Percentiles rank a stretch among this genome's conserved stretches.
phyloP scores from a whole-genome alignment of 257 asterid genomes.

The Plantago elongata region DNA sequence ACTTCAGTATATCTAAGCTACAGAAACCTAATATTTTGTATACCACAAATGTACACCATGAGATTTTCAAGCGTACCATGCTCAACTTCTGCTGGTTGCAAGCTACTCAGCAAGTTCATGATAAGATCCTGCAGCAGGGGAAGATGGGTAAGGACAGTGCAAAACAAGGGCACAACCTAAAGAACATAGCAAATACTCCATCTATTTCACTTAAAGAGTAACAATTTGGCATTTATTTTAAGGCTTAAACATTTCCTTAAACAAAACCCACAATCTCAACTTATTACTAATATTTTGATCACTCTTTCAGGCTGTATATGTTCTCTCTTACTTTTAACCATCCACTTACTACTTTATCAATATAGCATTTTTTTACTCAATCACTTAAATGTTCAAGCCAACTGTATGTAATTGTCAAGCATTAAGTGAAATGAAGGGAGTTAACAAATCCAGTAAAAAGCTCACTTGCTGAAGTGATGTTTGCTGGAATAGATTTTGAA shows the following conservation, averaged over 20 bases:
- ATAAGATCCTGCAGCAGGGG: slow-evolving; percentile 70
- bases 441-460: slow-evolving; percentile 7
- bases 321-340: no score
- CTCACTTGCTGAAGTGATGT: slow-evolving; percentile 89
- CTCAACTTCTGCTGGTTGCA: slow-evolving; percentile 67
- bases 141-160: slow-evolving; percentile 16
- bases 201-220: no score
- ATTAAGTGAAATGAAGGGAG: background rate
- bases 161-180: slow-evolving; percentile 2
- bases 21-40: background rate
- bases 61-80: slow-evolving; percentile 48
- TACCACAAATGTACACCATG: slow-evolving; percentile 12
- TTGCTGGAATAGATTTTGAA: slow-evolving; percentile 93
- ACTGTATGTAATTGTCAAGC: no score
- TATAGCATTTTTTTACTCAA: no score
- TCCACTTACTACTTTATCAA: no score
- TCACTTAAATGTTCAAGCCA: no score
- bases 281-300: no score
- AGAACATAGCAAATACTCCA: background rate
- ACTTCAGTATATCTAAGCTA: slow-evolving; percentile 18
- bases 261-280: no score
- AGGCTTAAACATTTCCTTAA: no score
- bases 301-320: no score
- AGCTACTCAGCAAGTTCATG: slow-evolving; percentile 64
- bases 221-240: no score